Evolutionary conservation across 768 basidiomycete species (phyloP).

Genomic region (Butyriboletus loyo): DNA sequence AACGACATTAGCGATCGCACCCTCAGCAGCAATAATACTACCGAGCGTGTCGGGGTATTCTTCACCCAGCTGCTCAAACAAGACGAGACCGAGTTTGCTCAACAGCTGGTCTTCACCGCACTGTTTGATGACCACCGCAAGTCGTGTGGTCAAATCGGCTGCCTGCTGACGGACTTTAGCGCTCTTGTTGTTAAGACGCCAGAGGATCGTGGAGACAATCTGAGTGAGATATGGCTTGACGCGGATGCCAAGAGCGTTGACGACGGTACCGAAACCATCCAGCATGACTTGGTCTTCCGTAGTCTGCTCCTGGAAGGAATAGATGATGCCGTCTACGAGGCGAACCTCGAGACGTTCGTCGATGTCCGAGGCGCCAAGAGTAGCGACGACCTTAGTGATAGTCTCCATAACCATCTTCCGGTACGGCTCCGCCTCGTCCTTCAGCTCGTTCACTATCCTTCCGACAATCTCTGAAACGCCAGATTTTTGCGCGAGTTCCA

Average conservation of each 20-base stretch:
- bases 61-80: slow-evolving; percentile 98
- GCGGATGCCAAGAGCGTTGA: slow-evolving; percentile 92
- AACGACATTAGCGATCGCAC: slow-evolving; percentile 98
- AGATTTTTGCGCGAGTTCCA: slow-evolving; percentile 95
- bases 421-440: slow-evolving; percentile 69
- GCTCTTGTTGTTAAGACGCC: slow-evolving; percentile 99
- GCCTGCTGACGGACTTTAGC: slow-evolving; percentile 99
- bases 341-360: slow-evolving; percentile 94
- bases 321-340: slow-evolving; percentile 97
- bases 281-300: slow-evolving; percentile 99
- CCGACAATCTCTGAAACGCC: slow-evolving; percentile 97
- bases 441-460: slow-evolving; percentile 62
- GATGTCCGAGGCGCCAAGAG: slow-evolving; percentile 94
- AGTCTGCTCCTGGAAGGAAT: slow-evolving; percentile 99
- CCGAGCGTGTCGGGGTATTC: slow-evolving; percentile 99
- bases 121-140: slow-evolving; percentile 98
- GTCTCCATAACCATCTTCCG: slow-evolving; percentile 99
- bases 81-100: slow-evolving; percentile 92
- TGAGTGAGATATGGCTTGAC: slow-evolving; percentile 99
- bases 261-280: slow-evolving; percentile 96
- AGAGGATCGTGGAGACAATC: slow-evolving; percentile 97
- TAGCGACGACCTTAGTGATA: slow-evolving; percentile 92
- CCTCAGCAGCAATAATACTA: slow-evolving; percentile 98
- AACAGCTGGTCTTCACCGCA: slow-evolving; percentile 95
- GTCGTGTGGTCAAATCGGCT: slow-evolving; percentile 93